These are phyloP conservation scores for Chenopodium formosanum DNA, from an alignment of 148 eudicot genomes.

Conservation along the genomic window DNA sequence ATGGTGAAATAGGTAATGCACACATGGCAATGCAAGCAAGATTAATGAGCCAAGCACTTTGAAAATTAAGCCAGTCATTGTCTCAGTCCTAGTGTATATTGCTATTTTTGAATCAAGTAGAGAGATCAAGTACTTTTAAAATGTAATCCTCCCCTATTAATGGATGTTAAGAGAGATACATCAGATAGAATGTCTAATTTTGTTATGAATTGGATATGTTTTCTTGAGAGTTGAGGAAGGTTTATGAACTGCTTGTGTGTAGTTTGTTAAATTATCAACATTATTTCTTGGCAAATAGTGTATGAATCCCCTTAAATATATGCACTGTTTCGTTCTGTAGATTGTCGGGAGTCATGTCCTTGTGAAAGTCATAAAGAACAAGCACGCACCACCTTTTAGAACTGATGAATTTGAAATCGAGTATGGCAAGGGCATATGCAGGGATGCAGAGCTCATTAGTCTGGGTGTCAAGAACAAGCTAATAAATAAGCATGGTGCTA, in stretches of 20 bases:
- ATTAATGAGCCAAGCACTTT: conserved; percentile 98
- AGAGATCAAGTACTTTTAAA: no score
- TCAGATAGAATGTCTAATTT: not conserved
- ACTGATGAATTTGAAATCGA: conserved; percentile 79
- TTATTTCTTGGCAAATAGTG: no score
- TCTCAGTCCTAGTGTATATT: conserved; percentile 84
- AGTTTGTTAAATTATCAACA: not conserved
- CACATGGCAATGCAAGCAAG: conserved; percentile 99
- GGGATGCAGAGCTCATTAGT: conserved; percentile 65
- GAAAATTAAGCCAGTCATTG: conserved; percentile 91
- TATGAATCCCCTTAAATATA: not conserved
- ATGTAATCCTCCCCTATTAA: not conserved
- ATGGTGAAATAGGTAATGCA: conserved; percentile 99
- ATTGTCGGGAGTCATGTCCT: conserved; percentile 71
- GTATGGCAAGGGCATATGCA: conserved; percentile 86
- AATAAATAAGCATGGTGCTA: conserved; percentile 29
- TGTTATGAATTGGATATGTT: not conserved
- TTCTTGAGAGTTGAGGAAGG: not conserved
- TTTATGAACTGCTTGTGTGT: not conserved
- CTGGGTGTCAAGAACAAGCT: conserved; percentile 44
- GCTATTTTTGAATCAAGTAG: conserved; percentile 86
- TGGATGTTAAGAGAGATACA: not conserved
- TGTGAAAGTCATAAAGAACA: conserved; percentile 90
- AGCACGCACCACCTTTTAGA: conserved; percentile 90
- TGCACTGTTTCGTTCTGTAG: conserved; percentile 38